Evolutionary conservation across 768 basidiomycete species (phyloP).

Genomic region (Nevesoporus exiguus): DNA sequence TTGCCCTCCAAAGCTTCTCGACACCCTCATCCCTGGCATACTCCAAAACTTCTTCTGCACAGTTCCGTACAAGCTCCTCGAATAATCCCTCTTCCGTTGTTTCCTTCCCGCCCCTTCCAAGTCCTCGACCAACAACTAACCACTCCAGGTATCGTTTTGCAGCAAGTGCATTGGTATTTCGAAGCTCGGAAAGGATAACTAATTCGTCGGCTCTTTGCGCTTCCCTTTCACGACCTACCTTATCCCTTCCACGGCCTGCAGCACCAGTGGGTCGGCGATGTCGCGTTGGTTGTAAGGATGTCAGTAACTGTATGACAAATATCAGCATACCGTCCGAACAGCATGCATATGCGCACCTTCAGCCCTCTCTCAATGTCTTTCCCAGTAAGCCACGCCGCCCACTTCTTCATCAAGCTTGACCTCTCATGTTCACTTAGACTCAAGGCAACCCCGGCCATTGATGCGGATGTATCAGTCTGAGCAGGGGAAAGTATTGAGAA

Average conservation of each 20-base stretch:
- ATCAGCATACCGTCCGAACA: no score
- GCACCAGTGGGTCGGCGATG: slow-evolving; percentile 20
- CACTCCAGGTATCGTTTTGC: slow-evolving; percentile 77
- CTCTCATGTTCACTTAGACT: slow-evolving; percentile 34
- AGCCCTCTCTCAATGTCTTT: slow-evolving; percentile 68
- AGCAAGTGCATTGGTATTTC: slow-evolving; percentile 34
- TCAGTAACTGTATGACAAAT: slow-evolving; percentile 18
- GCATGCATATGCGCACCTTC: slow-evolving; percentile 43
- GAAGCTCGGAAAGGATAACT: slow-evolving; percentile 28
- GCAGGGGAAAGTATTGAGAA: slow-evolving; percentile 23
- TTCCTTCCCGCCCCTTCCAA: slow-evolving; percentile 24
- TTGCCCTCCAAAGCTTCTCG: slow-evolving; percentile 67
- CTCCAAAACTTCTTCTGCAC: slow-evolving; percentile 48
- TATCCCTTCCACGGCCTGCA: slow-evolving; percentile 22
- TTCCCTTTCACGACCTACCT: slow-evolving; percentile 23
- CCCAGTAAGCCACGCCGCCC: slow-evolving; percentile 78
- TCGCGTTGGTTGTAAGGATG: slow-evolving; percentile 15
- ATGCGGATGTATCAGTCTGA: slow-evolving; percentile 4
- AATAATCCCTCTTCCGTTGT: slow-evolving; percentile 45
- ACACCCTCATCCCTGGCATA: slow-evolving; percentile 49
- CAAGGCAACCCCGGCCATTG: not conserved
- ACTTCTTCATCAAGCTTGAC: slow-evolving; percentile 62
- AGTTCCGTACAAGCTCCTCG: slow-evolving; percentile 56
- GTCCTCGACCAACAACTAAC: slow-evolving; percentile 64
- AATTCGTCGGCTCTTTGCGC: slow-evolving; percentile 24